A percentile compares a stretch with the other conserved stretches of the same genome.
phyloP scores from a whole-genome alignment of 805 yeast genomes.

The Jamesozyma spencerorum region DNA sequence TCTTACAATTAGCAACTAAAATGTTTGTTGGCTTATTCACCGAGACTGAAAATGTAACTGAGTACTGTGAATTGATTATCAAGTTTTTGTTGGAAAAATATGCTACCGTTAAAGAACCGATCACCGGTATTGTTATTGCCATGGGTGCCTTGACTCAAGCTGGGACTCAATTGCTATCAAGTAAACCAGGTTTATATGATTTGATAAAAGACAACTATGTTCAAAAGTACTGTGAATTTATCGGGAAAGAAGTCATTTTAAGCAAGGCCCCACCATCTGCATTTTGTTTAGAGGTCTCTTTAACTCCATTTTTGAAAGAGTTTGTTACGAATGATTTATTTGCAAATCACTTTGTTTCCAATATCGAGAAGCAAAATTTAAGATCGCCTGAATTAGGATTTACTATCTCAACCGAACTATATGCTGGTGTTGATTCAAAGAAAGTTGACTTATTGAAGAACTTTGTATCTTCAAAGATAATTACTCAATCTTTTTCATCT shows the following conservation, averaged over 20 bases:
- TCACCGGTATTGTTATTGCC: slow-evolving; percentile 30
- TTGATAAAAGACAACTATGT: slow-evolving; percentile 15
- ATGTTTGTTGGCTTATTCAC: slow-evolving; percentile 21
- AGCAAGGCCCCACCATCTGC: slow-evolving; percentile 37
- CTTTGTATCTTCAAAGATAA: slow-evolving; percentile 39
- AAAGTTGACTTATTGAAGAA: slow-evolving; percentile 36
- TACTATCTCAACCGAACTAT: slow-evolving; percentile 44
- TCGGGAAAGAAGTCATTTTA: slow-evolving; percentile 36
- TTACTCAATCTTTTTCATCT: slow-evolving; percentile 42
- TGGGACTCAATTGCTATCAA: slow-evolving; percentile 15
- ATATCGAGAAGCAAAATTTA: slow-evolving; percentile 62
- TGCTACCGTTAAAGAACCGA: slow-evolving; percentile 21
- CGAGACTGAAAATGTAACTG: slow-evolving; percentile 7
- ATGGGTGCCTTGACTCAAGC: slow-evolving; percentile 32
- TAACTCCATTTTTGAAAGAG: slow-evolving; percentile 37
- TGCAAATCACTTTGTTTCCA: slow-evolving; percentile 40
- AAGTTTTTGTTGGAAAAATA: slow-evolving; percentile 10
- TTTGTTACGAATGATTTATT: slow-evolving; percentile 35
- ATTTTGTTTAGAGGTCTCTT: slow-evolving; percentile 35
- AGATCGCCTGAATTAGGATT: slow-evolving; percentile 71
- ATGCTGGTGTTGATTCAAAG: slow-evolving; percentile 19
- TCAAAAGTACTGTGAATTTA: slow-evolving; percentile 18
- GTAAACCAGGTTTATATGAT: slow-evolving; percentile 16
- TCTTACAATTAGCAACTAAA: slow-evolving; percentile 26
- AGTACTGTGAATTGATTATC: slow-evolving; percentile 7